Evolutionary conservation across 768 basidiomycete genomes (phyloP).

Genomic region (Boletus vermiculosoides): DNA sequence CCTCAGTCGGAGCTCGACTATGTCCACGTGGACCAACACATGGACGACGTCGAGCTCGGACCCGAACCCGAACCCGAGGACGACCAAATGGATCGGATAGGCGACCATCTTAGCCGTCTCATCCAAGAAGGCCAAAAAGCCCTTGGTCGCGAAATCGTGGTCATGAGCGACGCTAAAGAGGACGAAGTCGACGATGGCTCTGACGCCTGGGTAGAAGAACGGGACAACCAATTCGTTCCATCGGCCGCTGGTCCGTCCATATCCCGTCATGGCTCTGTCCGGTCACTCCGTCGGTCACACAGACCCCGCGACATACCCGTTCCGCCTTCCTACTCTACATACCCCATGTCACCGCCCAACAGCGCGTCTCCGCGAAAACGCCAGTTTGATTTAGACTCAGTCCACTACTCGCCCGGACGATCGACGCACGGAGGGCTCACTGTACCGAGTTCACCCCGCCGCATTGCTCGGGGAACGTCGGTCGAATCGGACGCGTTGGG

Average conservation of each 20-base stretch:
- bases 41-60: constrained; percentile 37
- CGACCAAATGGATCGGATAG: constrained; percentile 79
- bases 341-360: constrained; percentile 27
- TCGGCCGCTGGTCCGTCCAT: constrained; percentile 13
- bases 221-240: background rate
- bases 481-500: constrained; percentile 34
- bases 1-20: constrained; percentile 46
- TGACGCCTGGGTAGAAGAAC: constrained; percentile 74
- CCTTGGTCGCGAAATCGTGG: constrained; percentile 72
- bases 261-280: constrained; percentile 30
- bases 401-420: constrained; percentile 24
- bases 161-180: constrained; percentile 70
- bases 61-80: constrained; percentile 40
- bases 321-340: constrained; percentile 30
- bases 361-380: constrained; percentile 36
- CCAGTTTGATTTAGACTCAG: constrained; percentile 28
- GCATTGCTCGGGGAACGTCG: constrained; percentile 31
- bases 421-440: constrained; percentile 14
- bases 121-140: constrained; percentile 82
- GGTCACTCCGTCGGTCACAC: constrained; percentile 24
- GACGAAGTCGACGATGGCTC: constrained; percentile 77
- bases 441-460: constrained; percentile 17
- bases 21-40: constrained; percentile 23
- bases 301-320: constrained; percentile 25
- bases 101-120: constrained; percentile 61